These are phyloP conservation scores for Yamadazyma diospyri DNA, from an alignment of 1,139 yeast species.

Conservation along the genomic window DNA sequence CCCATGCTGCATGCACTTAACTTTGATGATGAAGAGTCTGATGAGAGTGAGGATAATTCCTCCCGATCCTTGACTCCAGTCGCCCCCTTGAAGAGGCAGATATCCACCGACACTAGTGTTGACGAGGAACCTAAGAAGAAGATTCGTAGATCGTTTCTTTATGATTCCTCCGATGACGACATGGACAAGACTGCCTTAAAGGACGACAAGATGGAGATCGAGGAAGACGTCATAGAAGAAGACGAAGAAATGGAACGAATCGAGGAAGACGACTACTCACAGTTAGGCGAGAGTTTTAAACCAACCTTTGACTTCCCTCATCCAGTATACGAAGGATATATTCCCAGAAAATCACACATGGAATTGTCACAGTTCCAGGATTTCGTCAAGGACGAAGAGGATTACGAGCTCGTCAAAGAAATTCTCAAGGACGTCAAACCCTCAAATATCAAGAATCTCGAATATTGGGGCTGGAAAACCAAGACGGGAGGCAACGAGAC, in stretches of 20 bases:
- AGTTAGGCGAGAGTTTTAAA: constrained; percentile 35
- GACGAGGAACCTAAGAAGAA: constrained; percentile 23
- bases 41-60: constrained; percentile 43
- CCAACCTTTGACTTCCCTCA: constrained; percentile 45
- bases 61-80: constrained; percentile 43
- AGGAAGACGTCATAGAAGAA: constrained; percentile 5
- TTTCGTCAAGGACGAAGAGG: constrained; percentile 71
- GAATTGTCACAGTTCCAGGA: constrained; percentile 53
- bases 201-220: constrained; percentile 6
- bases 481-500: constrained; percentile 13
- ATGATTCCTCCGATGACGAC: constrained; percentile 34
- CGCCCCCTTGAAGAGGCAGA: constrained; percentile 27
- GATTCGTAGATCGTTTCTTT: constrained; percentile 23
- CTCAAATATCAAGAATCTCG: constrained; percentile 34
- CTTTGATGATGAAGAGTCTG: constrained; percentile 39
- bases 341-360: constrained; percentile 21
- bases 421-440: constrained; percentile 28
- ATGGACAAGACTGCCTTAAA: constrained; percentile 11
- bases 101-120: constrained; percentile 24
- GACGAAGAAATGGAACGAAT: constrained; percentile 8
- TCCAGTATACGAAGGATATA: constrained; percentile 49
- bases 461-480: constrained; percentile 70
- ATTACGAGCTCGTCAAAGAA: constrained; percentile 49
- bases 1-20: constrained; percentile 78
- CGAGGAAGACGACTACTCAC: constrained; percentile 14